Base-by-base conservation (phyloP, 1,284 basidiomycete genomes). In the Bondarzewia mesenterica region DNA sequence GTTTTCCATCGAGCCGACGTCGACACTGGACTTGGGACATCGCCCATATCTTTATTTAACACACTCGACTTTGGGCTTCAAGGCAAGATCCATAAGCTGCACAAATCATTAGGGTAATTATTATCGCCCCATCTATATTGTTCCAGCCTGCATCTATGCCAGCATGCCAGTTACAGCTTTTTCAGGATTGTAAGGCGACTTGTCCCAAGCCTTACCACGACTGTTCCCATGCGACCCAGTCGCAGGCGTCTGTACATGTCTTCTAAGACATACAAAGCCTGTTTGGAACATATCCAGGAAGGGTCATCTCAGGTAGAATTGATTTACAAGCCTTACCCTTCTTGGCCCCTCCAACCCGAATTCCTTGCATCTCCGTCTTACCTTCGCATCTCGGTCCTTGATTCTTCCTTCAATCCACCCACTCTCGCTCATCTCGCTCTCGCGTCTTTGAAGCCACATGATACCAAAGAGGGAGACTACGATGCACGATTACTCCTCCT, bases 321-420 rank as follows among this genome's bases (percentile, higher is more conserved):
- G 12, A 59, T 84, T 10, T 73, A 79, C 59, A 60, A 62, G 8
- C 65, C 79, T 8, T 77, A 84, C 54, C 63, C 69, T 21, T 60
- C 56, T 35, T 87, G 83, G 20, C 49, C 42, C n/a, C 49, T 25
- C 22, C n/a, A 7, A n/a, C 21, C 43, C 29, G n/a, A 32, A 52
- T 44, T 43, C 38, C 20, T 35, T 23, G 23, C 12, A n/a, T 50
- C 44, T 16, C 36, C 48, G 23, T 44, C 46, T 49, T 29, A 4
- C 7, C 61, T 82, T 26, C 69, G 65, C 26, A 70, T 89, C 43
- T 74, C 82, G 7, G 74, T 96, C 16, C 76, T 98, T 29, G 94
- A 98, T 60, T 87, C 92, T 0, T 94, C 90, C 1, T 98, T 93
- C 70, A 97, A 99, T 59, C 94, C 95, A 2, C 95, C 95, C 0